Evolutionary conservation across 2,329 filamentous ascomycete species (phyloP).

Genomic region (Pseudocercospora cruenta): DNA sequence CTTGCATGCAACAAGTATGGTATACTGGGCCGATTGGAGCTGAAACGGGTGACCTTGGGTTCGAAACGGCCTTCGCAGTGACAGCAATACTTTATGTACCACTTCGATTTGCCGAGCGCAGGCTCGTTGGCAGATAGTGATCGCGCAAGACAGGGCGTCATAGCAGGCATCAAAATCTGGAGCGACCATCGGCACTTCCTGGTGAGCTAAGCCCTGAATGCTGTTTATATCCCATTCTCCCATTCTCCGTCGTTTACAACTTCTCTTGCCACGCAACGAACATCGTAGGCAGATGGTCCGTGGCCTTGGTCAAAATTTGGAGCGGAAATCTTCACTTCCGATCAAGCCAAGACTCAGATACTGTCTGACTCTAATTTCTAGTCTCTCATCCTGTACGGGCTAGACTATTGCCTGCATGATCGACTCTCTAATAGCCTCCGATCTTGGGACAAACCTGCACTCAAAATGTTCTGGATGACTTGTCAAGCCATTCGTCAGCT

Average conservation of each 20-base stretch:
- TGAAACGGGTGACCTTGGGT: slow-evolving; percentile 66
- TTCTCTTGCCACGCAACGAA: too few species aligned
- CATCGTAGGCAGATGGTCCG: too few species aligned
- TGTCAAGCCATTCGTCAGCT: slow-evolving; percentile 21
- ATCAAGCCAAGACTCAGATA: too few species aligned
- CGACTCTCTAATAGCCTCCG: slow-evolving; percentile 6
- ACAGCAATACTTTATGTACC: slow-evolving; percentile 51
- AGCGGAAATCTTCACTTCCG: too few species aligned
- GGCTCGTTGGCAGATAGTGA: slow-evolving; percentile 26
- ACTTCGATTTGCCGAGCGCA: slow-evolving; percentile 46
- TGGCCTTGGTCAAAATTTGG: too few species aligned
- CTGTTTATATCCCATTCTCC: too few species aligned
- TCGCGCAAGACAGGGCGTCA: too few species aligned
- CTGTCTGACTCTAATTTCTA: too few species aligned
- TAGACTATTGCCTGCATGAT: background rate
- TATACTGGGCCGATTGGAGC: slow-evolving; percentile 35
- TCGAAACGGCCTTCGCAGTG: slow-evolving; percentile 63
- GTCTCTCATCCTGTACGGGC: background rate
- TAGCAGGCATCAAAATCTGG: too few species aligned
- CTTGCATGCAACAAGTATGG: slow-evolving; percentile 36
- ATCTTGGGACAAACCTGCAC: slow-evolving; percentile 17
- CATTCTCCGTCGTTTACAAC: too few species aligned
- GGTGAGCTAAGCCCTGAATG: too few species aligned
- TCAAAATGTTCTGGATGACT: slow-evolving; percentile 20
- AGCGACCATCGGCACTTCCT: too few species aligned